Conservation (phyloP, 1,284 basidiomycete genomes). For the Caloboletus inedulis region DNA sequence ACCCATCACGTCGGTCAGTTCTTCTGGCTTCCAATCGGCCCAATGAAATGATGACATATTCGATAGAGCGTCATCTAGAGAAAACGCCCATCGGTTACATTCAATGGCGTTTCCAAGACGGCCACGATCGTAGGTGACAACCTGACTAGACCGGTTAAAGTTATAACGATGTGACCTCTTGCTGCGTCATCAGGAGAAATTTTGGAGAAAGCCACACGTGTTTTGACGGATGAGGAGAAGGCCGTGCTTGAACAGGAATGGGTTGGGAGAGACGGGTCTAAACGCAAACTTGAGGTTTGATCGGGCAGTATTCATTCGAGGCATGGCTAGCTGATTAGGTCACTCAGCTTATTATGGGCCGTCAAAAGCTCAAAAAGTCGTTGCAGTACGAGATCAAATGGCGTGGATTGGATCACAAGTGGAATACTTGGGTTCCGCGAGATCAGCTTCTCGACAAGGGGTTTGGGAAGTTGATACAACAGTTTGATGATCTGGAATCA, state of each 20-base stretch:
- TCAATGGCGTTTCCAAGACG: slow-evolving; percentile 99
- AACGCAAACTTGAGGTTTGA: slow-evolving; percentile 84
- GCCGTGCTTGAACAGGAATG: slow-evolving; percentile 83
- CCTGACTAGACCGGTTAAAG: slow-evolving; percentile 9
- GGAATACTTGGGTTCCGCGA: slow-evolving; percentile 93
- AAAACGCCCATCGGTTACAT: slow-evolving; percentile 96
- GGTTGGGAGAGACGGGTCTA: slow-evolving; percentile 88
- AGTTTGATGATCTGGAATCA: slow-evolving; percentile 96
- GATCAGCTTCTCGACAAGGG: slow-evolving; percentile 88
- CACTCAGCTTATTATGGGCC: slow-evolving; percentile 81
- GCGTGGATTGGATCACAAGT: slow-evolving; percentile 89
- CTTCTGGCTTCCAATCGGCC: slow-evolving; percentile 13
- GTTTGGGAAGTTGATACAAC: slow-evolving; percentile 86
- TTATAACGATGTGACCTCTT: slow-evolving; percentile 12
- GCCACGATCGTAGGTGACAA: slow-evolving; percentile 81
- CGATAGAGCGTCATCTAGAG: slow-evolving; percentile 82
- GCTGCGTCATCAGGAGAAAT: slow-evolving; percentile 62
- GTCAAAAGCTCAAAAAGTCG: slow-evolving; percentile 96
- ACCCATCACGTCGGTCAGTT: slow-evolving; percentile 85
- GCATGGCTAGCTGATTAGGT: slow-evolving; percentile 6
- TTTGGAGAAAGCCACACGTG: slow-evolving; percentile 89
- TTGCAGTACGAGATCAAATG: slow-evolving; percentile 98
- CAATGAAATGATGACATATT: slow-evolving; percentile 12
- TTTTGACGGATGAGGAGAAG: slow-evolving; percentile 87
- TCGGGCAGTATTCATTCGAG: slow-evolving; percentile 5